A percentile compares a stretch with the other conserved stretches of the same genome.
These are phyloP conservation scores for Trametes maxima DNA, from an alignment of 768 basidiomycete genomes.

Conservation along the genomic window DNA sequence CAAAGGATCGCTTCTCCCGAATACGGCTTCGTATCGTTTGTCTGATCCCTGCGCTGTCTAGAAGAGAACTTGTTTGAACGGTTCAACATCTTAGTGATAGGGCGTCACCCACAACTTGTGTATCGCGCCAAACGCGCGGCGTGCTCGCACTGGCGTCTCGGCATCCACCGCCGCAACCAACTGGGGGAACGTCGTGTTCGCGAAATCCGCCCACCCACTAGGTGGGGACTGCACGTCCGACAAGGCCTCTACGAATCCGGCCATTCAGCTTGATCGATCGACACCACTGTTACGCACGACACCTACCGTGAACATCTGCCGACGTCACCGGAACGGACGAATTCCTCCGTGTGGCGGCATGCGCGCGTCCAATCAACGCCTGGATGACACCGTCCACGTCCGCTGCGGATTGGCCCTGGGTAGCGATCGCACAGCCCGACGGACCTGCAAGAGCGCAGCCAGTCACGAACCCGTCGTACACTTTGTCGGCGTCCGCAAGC, in stretches of 20 bases:
- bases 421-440: conserved; percentile 4
- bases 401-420: neutral
- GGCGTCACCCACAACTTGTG: neutral
- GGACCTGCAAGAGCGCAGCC: conserved; percentile 16
- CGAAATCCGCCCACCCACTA: conserved; percentile 2
- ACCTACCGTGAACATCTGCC: conserved; percentile 7
- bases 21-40: neutral
- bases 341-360: conserved; percentile 9
- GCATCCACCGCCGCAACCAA: conserved; percentile 1
- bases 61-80: neutral
- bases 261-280: neutral
- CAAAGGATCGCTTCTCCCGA: neutral
- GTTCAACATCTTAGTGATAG: neutral
- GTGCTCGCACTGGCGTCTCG: neutral
- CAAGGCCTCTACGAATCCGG: neutral
- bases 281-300: neutral
- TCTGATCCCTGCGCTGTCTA: neutral
- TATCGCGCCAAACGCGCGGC: neutral
- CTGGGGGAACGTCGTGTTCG: conserved; percentile 8
- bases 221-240: neutral
- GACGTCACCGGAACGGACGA: conserved; percentile 10
- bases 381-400: conserved; percentile 10
- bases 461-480: conserved; percentile 5
- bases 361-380: neutral
- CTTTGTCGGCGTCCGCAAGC: conserved; percentile 8